Evolutionary conservation across 148 eudicot species (phyloP).

Genomic region (Chenopodium album): DNA sequence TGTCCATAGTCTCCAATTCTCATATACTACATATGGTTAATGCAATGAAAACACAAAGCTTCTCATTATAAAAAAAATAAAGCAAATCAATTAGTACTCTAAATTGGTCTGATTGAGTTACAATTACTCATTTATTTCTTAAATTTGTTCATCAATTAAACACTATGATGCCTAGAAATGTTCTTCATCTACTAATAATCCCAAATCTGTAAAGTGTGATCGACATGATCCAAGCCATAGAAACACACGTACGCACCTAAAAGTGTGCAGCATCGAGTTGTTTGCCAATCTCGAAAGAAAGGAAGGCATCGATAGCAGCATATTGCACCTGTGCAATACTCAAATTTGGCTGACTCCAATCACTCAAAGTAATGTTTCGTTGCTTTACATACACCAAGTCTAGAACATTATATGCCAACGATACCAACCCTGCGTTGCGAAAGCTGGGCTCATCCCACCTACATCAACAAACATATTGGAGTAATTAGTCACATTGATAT

Average conservation of each 20-base stretch:
- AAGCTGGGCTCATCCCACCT: background rate
- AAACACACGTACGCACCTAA: too few species aligned
- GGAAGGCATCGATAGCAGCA: constrained; percentile 50
- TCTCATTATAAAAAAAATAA: too few species aligned
- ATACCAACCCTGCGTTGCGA: constrained; percentile 33
- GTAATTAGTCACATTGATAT: background rate
- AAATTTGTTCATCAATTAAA: too few species aligned
- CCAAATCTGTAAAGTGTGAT: background rate
- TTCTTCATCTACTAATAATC: background rate
- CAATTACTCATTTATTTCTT: too few species aligned
- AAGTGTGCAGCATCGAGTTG: constrained; percentile 22
- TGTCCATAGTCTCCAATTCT: too few species aligned
- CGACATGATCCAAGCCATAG: background rate
- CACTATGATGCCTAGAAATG: too few species aligned
- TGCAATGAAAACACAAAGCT: too few species aligned
- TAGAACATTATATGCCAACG: constrained; percentile 33
- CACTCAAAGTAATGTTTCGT: constrained; percentile 35
- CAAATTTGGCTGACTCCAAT: constrained; percentile 36
- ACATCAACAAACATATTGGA: background rate
- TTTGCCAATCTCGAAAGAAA: constrained; percentile 42
- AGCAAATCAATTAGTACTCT: too few species aligned
- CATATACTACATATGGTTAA: too few species aligned
- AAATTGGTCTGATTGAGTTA: too few species aligned
- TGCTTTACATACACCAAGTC: constrained; percentile 40
- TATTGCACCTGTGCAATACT: constrained; percentile 32